phyloP scores from a whole-genome alignment of 1,139 yeast species.

The Nakaseomyces nivariensis region DNA sequence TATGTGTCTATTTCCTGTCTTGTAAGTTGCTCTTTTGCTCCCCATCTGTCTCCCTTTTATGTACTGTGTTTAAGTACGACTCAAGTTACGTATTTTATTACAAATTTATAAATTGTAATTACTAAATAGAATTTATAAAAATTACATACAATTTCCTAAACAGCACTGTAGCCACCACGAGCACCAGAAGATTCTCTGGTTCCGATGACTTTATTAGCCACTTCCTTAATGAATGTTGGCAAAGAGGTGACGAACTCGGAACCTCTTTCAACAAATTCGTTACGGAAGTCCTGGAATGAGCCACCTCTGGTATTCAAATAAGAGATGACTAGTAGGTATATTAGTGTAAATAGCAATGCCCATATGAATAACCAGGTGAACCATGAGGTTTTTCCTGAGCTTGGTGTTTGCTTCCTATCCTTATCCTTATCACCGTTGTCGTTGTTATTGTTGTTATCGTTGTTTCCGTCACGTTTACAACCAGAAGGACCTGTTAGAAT shows the following conservation, averaged over 20 bases:
- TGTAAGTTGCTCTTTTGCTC: too few relatives aligned
- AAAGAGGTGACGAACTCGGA: slow-evolving; percentile 50
- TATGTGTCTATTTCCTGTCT: neutral
- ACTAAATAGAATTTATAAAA: too few relatives aligned
- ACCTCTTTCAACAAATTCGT: slow-evolving; percentile 67
- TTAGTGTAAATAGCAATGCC: slow-evolving; percentile 56
- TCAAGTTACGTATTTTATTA: neutral
- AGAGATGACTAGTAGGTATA: slow-evolving; percentile 68
- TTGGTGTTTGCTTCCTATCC: slow-evolving; percentile 19
- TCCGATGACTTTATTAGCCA: slow-evolving; percentile 64
- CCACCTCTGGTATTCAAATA: slow-evolving; percentile 48
- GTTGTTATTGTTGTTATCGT: slow-evolving; percentile 16
- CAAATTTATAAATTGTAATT: neutral
- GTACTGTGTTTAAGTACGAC: neutral
- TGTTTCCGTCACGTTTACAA: slow-evolving; percentile 19
- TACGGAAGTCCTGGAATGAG: slow-evolving; percentile 37
- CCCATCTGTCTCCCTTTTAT: too few relatives aligned
- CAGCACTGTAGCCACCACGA: slow-evolving; percentile 90
- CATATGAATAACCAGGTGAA: slow-evolving; percentile 66
- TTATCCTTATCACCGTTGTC: slow-evolving; percentile 16
- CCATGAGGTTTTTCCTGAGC: slow-evolving; percentile 35
- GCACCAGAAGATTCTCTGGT: slow-evolving; percentile 29
- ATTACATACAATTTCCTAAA: slow-evolving; percentile 29
- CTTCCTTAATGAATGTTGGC: slow-evolving; percentile 64
- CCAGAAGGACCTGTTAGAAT: slow-evolving; percentile 28